Conservation (phyloP, 805 yeast species). For the Nakazawaea pomicola region DNA sequence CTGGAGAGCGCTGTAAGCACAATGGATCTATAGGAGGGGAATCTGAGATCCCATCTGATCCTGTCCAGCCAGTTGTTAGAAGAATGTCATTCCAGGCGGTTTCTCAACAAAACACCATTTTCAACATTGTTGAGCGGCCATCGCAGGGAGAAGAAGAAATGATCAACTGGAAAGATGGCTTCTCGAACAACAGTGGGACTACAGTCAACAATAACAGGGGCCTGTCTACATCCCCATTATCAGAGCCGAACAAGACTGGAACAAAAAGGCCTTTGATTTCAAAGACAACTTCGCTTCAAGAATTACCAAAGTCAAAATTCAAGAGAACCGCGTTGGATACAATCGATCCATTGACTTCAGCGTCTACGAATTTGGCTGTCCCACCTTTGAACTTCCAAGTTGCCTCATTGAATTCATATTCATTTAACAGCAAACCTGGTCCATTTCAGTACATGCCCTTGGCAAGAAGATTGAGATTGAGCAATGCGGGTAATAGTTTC, state of each 20-base stretch:
- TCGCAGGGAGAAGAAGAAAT: background rate
- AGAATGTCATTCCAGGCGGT: conserved; percentile 15
- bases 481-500: conserved; percentile 35
- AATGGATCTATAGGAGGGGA: conserved; percentile 21
- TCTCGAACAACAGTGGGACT: too few species aligned
- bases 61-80: conserved; percentile 1
- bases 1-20: conserved; percentile 40
- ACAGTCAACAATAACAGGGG: too few species aligned
- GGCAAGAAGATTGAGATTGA: conserved; percentile 46
- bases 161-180: background rate
- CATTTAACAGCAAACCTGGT: conserved; percentile 17
- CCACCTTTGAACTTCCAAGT: conserved; percentile 38
- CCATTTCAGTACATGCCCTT: conserved; percentile 51
- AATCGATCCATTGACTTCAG: background rate
- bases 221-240: too few species aligned
- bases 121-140: background rate
- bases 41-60: background rate
- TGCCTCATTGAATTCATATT: conserved; percentile 31
- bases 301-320: too few species aligned
- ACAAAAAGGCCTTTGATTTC: too few species aligned
- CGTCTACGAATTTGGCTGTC: conserved; percentile 13
- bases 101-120: background rate
- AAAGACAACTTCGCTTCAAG: too few species aligned
- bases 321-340: too few species aligned
- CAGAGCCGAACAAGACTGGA: too few species aligned